These are phyloP conservation scores for Colletotrichum cuscutae DNA, from an alignment of 2,329 filamentous ascomycete species.

Conservation along the genomic window DNA sequence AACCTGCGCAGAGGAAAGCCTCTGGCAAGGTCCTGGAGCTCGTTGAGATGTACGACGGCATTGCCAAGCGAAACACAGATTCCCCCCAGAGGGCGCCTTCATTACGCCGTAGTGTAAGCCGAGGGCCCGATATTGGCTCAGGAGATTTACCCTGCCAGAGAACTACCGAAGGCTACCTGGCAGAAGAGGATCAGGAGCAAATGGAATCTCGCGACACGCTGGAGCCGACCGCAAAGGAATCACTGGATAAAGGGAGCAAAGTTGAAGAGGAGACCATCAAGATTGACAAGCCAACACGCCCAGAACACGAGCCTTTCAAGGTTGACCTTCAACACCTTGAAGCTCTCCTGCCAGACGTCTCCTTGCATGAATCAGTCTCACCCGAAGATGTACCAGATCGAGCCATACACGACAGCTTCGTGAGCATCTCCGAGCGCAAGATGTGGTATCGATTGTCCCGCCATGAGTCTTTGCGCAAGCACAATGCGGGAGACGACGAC, in stretches of 20 bases:
- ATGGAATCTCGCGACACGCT: background rate
- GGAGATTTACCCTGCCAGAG: background rate
- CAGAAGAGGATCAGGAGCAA: background rate
- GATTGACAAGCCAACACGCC: constrained; percentile 2
- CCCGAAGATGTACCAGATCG: constrained; percentile 54
- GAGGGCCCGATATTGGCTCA: background rate
- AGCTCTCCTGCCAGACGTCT: constrained; percentile 44
- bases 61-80: constrained; percentile 41
- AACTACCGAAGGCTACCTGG: background rate
- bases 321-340: constrained; percentile 49
- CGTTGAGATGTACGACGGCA: constrained; percentile 61
- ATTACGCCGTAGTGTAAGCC: constrained; percentile 19
- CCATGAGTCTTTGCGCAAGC: constrained; percentile 66
- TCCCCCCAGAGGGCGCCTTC: background rate
- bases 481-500: constrained; percentile 67
- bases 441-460: constrained; percentile 74
- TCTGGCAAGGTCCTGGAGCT: constrained; percentile 59
- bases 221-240: too few species aligned
- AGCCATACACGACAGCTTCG: constrained; percentile 63
- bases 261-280: constrained; percentile 3
- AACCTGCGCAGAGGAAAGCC: constrained; percentile 5
- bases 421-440: constrained; percentile 66
- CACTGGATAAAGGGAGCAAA: background rate
- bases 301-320: constrained; percentile 30
- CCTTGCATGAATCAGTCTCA: constrained; percentile 22